A percentile compares a stretch with the other conserved stretches of the same genome.
Conservation (phyloP, 176 grass and related monocot genomes). For the Thalia dealbata region DNA sequence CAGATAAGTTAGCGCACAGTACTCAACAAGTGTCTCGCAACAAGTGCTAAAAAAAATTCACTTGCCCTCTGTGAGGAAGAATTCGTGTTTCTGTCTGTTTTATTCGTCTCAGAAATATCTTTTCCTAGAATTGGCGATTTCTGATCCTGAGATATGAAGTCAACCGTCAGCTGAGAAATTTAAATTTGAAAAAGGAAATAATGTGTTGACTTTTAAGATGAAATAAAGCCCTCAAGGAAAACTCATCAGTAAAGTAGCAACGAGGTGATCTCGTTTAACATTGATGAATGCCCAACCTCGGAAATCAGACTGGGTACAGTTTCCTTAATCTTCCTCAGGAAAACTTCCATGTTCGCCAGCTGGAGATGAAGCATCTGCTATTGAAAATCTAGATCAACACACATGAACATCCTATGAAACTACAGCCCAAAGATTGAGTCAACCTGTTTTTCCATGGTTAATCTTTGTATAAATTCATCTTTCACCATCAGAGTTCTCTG, state of each 20-base stretch:
- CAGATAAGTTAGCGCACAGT: background rate
- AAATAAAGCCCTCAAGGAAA: background rate
- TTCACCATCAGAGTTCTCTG: conserved; percentile 53
- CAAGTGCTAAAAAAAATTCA: background rate
- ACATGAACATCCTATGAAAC: conserved; percentile 1
- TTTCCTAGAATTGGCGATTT: background rate
- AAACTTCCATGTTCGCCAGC: conserved; percentile 45
- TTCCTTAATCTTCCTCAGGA: conserved; percentile 31
- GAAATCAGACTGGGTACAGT: conserved; percentile 12
- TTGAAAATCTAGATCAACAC: conserved; percentile 11
- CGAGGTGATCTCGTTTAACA: background rate
- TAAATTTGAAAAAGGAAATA: background rate
- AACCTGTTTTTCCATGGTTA: conserved; percentile 79
- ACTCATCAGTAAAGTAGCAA: background rate
- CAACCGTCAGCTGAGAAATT: background rate
- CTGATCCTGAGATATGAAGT: conserved; percentile 14
- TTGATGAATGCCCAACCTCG: conserved; percentile 21
- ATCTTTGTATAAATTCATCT: conserved; percentile 58
- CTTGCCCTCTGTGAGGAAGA: background rate
- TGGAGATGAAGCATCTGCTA: conserved; percentile 47
- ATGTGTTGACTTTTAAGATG: background rate
- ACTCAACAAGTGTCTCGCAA: background rate
- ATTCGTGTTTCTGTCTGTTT: conserved; percentile 2
- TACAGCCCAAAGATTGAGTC: conserved; percentile 1
- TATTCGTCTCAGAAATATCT: conserved; percentile 13